Evolutionary conservation across 495 filamentous ascomycete genomes (phyloP).

Genomic region (Tuber melanosporum): DNA sequence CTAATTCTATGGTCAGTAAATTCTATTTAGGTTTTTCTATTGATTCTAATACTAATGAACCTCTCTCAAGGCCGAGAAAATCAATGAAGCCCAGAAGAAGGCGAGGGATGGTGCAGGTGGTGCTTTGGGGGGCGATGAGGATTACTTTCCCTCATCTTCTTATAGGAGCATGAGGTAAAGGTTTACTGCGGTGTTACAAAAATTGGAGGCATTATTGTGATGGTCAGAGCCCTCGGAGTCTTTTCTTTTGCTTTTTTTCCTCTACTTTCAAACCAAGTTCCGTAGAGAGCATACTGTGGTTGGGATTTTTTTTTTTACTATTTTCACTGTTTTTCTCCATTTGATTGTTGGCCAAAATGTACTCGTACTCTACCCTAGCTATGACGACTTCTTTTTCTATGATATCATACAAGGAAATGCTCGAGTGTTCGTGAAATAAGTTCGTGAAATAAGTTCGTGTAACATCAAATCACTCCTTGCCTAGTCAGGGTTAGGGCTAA

Average conservation of each 20-base stretch:
- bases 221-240: neutral
- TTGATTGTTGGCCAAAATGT: neutral
- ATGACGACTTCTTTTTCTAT: neutral
- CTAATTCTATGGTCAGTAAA: constrained; percentile 16
- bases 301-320: neutral
- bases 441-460: neutral
- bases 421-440: neutral
- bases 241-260: neutral
- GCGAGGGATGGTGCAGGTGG: constrained; percentile 44
- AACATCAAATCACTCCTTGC: neutral
- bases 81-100: constrained; percentile 40
- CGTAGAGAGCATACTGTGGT: neutral
- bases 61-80: constrained; percentile 32
- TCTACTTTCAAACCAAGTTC: neutral
- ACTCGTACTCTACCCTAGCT: neutral
- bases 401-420: neutral
- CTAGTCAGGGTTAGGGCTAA: neutral
- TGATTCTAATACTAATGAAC: neutral
- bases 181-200: neutral
- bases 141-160: constrained; percentile 97
- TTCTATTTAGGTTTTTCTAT: neutral
- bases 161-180: constrained; percentile 34
- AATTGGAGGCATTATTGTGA: neutral
- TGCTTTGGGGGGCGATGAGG: constrained; percentile 89
- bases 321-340: neutral